Evolutionary conservation across 2,329 filamentous ascomycete species (phyloP).

Genomic region (Dryadomyces quercus-mongolicae): DNA sequence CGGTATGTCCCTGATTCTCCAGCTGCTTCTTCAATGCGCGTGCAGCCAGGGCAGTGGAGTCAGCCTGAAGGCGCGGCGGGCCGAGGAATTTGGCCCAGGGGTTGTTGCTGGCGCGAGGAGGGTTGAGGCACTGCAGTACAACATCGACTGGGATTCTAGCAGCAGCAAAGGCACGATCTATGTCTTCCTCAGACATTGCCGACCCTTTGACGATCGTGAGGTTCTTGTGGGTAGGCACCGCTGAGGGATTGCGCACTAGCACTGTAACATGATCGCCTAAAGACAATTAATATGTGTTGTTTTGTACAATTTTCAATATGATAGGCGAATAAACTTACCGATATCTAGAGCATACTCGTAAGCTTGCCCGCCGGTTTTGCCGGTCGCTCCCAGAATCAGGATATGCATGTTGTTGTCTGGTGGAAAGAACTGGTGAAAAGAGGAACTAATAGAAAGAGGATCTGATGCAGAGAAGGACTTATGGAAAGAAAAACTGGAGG

Average conservation of each 20-base stretch:
- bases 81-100: conserved; percentile 1
- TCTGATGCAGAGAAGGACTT: neutral
- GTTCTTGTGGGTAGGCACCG: neutral
- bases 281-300: neutral
- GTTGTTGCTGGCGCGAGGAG: neutral
- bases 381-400: neutral
- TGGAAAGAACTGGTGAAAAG: neutral
- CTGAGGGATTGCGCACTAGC: neutral
- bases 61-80: neutral
- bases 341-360: neutral
- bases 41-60: neutral
- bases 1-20: neutral
- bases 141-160: neutral
- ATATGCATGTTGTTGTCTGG: neutral
- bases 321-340: neutral
- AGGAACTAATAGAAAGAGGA: neutral
- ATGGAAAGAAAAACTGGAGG: too few species aligned
- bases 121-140: conserved; percentile 2
- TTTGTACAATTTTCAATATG: neutral
- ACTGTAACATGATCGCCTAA: neutral
- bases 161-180: neutral
- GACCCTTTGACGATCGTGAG: neutral
- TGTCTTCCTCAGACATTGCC: neutral
- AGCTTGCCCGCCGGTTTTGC: neutral
- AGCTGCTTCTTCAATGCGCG: neutral